Base-by-base conservation (phyloP, 78 protist species). In the Pigoraptor vietnamica region DNA sequence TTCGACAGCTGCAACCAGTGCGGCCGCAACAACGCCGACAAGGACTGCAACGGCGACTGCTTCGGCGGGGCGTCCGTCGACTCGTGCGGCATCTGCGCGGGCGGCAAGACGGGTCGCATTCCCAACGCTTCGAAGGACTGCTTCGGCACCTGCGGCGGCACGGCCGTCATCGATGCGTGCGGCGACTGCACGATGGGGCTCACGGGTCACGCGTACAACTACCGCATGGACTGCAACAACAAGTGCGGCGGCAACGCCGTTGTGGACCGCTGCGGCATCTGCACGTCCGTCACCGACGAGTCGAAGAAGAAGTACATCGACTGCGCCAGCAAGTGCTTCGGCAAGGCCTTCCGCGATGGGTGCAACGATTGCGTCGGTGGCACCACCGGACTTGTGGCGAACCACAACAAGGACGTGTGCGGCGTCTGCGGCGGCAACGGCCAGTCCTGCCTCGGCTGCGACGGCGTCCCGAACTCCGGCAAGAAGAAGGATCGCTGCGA, bases 1-100 rank as follows among this genome's bases (percentile, higher is more conserved):
- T 84, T 89, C 25, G 92, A 93, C 83, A 87, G 33, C 40, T 93
- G 94, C 90, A 91, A 89, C 84, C 67, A 48, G 67, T 48, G 67
- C 67, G 67, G 67, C 14, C 67, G 67, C 67, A 48, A 79, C 84
- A 79, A 79, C 34, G 34, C n/a, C 34, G 84, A 79, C 84, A 14
- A 25, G 1, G 84, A 79, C 84, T 79, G 84, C 84, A 14, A 79
- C 21, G 84, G 84, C n/a, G 84, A 25, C 84, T 79, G 84, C 84
- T 79, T 79, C 14, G 84, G 84, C 23, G 14, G 10, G 84, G 84
- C 84, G 6, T 79, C 14, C 84, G 14, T 79, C n/a, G 32, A 79
- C 84, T 25, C 35, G 6, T 79, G 84, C 84, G 84, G 84, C n/a
- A 25, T 25, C 35, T 79, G 84, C 84, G 32, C n/a, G 34, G 14